Percentiles rank a stretch among this genome's conserved stretches.
Conservation (phyloP, 176 grass and related monocot genomes). For the Pontederia crassipes region DNA sequence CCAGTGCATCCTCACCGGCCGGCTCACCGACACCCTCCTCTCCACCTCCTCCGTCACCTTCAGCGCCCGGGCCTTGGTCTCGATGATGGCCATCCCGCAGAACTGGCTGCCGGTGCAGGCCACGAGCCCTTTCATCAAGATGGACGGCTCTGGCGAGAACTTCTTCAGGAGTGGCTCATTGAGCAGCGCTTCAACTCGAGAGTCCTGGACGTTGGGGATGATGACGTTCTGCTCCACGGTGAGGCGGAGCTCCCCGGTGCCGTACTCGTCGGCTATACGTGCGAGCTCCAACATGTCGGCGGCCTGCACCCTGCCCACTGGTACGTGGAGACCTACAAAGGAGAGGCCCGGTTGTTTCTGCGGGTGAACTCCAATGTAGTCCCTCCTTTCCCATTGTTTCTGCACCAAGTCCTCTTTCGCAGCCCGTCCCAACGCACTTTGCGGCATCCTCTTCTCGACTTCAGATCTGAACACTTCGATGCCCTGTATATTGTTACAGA, state of each 20-base stretch:
- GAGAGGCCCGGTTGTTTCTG: conserved; percentile 71
- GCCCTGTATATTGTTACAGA: too few species aligned
- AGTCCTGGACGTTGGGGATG: conserved; percentile 66
- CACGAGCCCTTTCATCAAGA: conserved; percentile 59
- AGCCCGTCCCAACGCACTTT: conserved; percentile 37
- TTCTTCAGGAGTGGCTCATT: conserved; percentile 50
- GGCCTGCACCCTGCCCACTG: conserved; percentile 63
- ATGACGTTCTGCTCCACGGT: conserved; percentile 95
- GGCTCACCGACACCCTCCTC: conserved; percentile 44
- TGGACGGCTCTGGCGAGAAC: conserved; percentile 55
- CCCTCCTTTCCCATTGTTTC: conserved; percentile 53
- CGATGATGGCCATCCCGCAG: conserved; percentile 97
- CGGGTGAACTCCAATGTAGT: conserved; percentile 67
- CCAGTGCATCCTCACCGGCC: conserved; percentile 74
- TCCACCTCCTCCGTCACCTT: conserved; percentile 74
- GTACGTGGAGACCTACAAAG: conserved; percentile 65
- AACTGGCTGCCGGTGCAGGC: conserved; percentile 93
- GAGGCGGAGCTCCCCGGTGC: conserved; percentile 69
- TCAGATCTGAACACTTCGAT: conserved; percentile 69
- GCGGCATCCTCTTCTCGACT: conserved; percentile 73
- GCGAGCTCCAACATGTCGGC: conserved; percentile 81
- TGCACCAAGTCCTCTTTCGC: conserved; percentile 52
- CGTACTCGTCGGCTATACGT: conserved; percentile 67
- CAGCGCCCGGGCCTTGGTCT: conserved; percentile 78
- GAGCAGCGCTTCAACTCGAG: conserved; percentile 36